Evolutionary conservation across 2,329 filamentous ascomycete species (phyloP), one percentile per base, ranked within the genome.

Genomic region (Sclerotinia minor): DNA sequence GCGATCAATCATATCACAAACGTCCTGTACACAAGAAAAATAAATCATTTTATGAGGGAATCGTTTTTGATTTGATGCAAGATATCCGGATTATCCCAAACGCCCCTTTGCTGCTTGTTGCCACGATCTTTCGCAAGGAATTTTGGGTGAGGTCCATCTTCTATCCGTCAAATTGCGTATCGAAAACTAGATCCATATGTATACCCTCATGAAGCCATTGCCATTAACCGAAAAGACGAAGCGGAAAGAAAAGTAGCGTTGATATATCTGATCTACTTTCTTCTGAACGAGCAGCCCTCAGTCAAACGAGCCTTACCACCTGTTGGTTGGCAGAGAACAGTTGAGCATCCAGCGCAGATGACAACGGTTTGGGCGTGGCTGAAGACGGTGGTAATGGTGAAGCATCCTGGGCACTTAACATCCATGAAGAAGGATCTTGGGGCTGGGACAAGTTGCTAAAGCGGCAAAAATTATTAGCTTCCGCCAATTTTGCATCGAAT

Each of bases 361-460:
- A 99, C 95, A 82, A 99, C 95, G 82, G 95, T 99, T 89, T 99
- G 95, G 83, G 95, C 95, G 89, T 99, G 95, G 74, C 94, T 98
- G 92, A 98, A 99, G 84, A 99, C 95, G 83, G 95, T 99, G 83
- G 95, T 99, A 89, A 99, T 99, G 83, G 94, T 97, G 91, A 98
- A 99, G 92, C 95, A 99, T 80, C 95, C 95, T 82, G 95, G 95
- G 92, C 95, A 99, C 91, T 99, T 99, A 87, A 99, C 95, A 82
- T 99, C 95, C 95, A 99, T 99, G 92, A 99, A 99, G 92, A 98
- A 99, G 77, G 94, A 98, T 83, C 95, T 92, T 79, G 95, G 95
- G 76, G 88, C 90, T 79, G 95, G 95, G 81, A 99, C 95, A 79
- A 99, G 92, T 77, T 88, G 93, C 93, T 96, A 76, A 66, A 55